Evolutionary conservation across 371 early-diverging fungal species (phyloP).

Genomic region (Mortierella sp.): DNA sequence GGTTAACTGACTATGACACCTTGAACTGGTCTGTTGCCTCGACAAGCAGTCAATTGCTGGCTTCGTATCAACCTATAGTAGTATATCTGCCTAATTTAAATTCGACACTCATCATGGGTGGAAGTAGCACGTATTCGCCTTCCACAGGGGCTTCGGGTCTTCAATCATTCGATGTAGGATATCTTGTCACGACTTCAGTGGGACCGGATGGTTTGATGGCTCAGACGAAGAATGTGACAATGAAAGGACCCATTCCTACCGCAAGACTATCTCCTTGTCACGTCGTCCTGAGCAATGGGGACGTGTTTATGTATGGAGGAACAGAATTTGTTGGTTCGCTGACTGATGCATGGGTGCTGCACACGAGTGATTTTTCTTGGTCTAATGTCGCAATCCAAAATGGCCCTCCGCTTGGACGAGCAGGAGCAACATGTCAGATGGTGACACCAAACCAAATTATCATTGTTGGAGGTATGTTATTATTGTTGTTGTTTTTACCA

Average conservation of each 20-base stretch:
- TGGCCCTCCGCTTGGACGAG: not conserved
- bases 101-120: constrained; percentile 13
- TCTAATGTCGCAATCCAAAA: not conserved
- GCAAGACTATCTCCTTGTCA: constrained; percentile 10
- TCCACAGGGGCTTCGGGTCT: too few relatives aligned
- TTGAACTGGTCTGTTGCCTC: not conserved
- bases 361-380: not conserved
- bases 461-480: constrained; percentile 2
- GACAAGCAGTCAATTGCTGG: not conserved
- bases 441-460: constrained; percentile 4
- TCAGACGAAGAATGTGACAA: too few relatives aligned
- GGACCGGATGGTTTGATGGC: not conserved
- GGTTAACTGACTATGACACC: not conserved
- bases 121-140: not conserved
- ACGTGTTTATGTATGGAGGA: constrained; percentile 18
- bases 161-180: not conserved
- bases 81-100: not conserved
- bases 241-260: not conserved
- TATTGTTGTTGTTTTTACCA: not conserved
- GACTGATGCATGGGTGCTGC: constrained; percentile 1
- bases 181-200: not conserved
- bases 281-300: constrained; percentile 3
- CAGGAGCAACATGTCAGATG: constrained; percentile 7
- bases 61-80: constrained; percentile 4
- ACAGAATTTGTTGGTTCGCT: not conserved